phyloP scores from a whole-genome alignment of 140 eudicot species.

The Anethum foeniculum region DNA sequence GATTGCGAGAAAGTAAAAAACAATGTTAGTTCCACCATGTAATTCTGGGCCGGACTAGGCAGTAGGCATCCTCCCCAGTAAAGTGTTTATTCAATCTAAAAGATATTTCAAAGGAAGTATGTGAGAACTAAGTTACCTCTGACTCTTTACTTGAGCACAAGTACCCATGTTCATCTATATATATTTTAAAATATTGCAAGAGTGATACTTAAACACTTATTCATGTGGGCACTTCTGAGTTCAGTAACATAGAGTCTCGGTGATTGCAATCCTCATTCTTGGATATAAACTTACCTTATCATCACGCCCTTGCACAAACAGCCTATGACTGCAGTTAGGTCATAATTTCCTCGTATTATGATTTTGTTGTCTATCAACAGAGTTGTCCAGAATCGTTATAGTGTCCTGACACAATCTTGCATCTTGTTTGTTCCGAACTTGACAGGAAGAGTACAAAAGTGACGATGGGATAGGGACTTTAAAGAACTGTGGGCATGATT shows the following conservation, averaged over 20 bases:
- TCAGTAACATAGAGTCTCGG: neutral
- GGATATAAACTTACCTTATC: neutral
- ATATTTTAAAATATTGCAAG: neutral
- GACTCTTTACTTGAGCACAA: neutral
- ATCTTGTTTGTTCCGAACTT: slow-evolving; percentile 10
- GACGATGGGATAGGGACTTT: slow-evolving; percentile 35
- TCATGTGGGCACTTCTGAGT: neutral
- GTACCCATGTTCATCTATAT: neutral
- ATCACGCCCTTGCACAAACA: neutral
- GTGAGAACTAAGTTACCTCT: neutral
- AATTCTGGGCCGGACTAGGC: neutral
- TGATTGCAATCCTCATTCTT: neutral
- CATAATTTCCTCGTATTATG: no score
- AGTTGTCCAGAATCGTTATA: neutral
- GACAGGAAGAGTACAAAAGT: slow-evolving; percentile 50
- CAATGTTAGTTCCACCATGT: neutral
- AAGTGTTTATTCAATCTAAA: neutral
- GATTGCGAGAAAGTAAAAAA: neutral
- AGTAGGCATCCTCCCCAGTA: neutral
- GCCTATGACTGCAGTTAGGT: neutral
- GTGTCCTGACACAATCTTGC: neutral
- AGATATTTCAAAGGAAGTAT: neutral
- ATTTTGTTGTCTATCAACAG: neutral
- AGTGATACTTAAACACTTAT: neutral
- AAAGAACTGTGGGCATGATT: slow-evolving; percentile 48